Evolutionary conservation across 331 rosid species (phyloP).

Genomic region (Prunus yedoensis): DNA sequence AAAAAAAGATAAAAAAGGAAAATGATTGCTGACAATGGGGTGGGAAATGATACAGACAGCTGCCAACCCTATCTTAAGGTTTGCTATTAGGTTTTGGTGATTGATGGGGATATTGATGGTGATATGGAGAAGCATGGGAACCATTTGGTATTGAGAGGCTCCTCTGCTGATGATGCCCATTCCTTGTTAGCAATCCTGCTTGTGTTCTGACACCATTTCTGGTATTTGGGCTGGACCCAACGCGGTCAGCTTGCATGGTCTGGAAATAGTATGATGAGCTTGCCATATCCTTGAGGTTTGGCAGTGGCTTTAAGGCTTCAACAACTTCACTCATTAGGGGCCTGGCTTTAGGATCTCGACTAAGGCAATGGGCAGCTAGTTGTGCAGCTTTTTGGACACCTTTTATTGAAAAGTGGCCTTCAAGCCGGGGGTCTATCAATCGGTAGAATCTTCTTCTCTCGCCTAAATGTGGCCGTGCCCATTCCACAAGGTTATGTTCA

Average conservation of each 20-base stretch:
- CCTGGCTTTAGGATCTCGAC: conserved; percentile 84
- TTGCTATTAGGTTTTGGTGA: conserved; percentile 82
- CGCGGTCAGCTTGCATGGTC: conserved; percentile 75
- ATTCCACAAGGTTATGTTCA: conserved; percentile 91
- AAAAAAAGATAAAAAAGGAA: conserved; percentile 10
- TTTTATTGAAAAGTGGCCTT: conserved; percentile 91
- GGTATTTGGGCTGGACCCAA: conserved; percentile 64
- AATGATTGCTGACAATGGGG: conserved; percentile 17
- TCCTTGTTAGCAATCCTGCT: conserved; percentile 55
- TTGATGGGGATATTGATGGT: conserved; percentile 61
- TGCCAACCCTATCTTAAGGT: conserved; percentile 50
- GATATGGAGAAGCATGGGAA: conserved; percentile 79
- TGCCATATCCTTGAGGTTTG: conserved; percentile 93
- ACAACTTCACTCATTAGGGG: conserved; percentile 93
- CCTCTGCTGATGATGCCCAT: conserved; percentile 67
- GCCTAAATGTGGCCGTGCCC: conserved; percentile 96
- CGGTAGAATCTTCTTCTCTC: conserved; percentile 85
- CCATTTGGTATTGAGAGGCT: conserved; percentile 76
- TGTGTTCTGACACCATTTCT: conserved; percentile 50
- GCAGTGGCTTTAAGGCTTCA: conserved; percentile 82
- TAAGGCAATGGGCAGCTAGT: conserved; percentile 86
- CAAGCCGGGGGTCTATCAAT: conserved; percentile 84
- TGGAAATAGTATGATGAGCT: conserved; percentile 91
- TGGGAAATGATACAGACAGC: conserved; percentile 29
- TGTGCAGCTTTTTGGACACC: conserved; percentile 89